Percentiles rank a stretch among this genome's conserved stretches.
Evolutionary conservation across 805 yeast species (phyloP).

Genomic region (Jamesozyma rosinii): DNA sequence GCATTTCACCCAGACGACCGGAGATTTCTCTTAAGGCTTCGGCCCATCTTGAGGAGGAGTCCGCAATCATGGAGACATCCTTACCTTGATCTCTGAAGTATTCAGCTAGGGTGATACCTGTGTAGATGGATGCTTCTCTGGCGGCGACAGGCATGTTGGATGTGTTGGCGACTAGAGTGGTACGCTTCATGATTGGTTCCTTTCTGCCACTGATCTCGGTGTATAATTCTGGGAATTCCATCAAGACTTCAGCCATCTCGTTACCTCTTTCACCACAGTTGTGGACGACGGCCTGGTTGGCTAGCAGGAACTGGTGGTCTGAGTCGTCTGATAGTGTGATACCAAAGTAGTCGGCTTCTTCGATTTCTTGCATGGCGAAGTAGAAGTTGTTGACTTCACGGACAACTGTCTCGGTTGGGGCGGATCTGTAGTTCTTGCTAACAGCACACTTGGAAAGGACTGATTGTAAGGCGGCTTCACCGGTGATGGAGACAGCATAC

Average conservation of each 20-base stretch:
- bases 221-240: conserved; percentile 97
- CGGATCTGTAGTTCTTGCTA: neutral
- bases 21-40: conserved; percentile 99
- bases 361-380: conserved; percentile 26
- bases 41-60: conserved; percentile 99
- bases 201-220: conserved; percentile 86
- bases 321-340: conserved; percentile 33
- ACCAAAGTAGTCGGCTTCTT: conserved; percentile 36
- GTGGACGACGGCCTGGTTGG: conserved; percentile 32
- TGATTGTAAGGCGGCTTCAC: conserved; percentile 18
- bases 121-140: conserved; percentile 97
- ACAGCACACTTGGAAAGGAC: conserved; percentile 25
- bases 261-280: conserved; percentile 90
- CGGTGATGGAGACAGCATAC: conserved; percentile 18
- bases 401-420: neutral
- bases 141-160: conserved; percentile 99
- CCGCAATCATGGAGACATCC: conserved; percentile 98
- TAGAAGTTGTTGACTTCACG: conserved; percentile 15
- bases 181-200: conserved; percentile 99
- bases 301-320: conserved; percentile 37
- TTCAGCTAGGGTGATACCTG: conserved; percentile 97
- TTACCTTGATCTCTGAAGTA: conserved; percentile 99
- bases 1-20: conserved; percentile 99
- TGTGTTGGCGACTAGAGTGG: conserved; percentile 95
- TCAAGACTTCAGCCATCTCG: conserved; percentile 98